Conservation (phyloP, 805 yeast genomes). For the Hanseniaspora mollemarum region DNA sequence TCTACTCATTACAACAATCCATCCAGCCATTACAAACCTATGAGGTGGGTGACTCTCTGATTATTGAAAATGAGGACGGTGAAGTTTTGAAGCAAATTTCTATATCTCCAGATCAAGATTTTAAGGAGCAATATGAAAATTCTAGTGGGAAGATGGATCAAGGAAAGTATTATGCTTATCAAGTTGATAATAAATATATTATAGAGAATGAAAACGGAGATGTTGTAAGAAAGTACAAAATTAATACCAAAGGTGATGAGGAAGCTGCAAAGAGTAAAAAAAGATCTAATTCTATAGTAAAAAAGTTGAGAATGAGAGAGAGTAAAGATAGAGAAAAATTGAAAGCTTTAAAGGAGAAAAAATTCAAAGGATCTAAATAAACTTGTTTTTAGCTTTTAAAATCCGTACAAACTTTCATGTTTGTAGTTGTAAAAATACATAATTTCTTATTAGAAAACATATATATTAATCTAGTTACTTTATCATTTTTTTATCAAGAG, state of each 20-base stretch:
- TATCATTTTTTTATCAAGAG: no score
- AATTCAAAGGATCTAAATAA: background rate
- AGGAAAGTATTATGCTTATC: conserved; percentile 51
- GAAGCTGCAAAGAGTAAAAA: conserved; percentile 31
- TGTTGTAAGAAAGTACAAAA: conserved; percentile 66
- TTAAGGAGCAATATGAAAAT: background rate
- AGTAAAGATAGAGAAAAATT: conserved; percentile 3
- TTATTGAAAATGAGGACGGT: conserved; percentile 76
- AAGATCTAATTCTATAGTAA: background rate
- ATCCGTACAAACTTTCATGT: no score
- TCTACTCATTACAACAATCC: conserved; percentile 22
- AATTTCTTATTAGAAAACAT: no score
- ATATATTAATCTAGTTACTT: no score
- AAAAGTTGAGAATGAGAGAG: conserved; percentile 6
- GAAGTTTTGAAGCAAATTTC: conserved; percentile 54
- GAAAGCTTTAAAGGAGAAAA: background rate
- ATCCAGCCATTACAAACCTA: conserved; percentile 35
- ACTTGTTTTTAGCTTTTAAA: background rate
- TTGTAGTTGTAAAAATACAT: no score
- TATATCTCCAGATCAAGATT: conserved; percentile 6
- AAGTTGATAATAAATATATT: conserved; percentile 61
- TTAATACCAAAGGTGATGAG: conserved; percentile 39
- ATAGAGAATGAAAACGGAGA: conserved; percentile 92
- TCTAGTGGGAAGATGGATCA: background rate
- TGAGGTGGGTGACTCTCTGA: conserved; percentile 57